Percentiles rank a stretch among this genome's conserved stretches.
phyloP scores from a whole-genome alignment of 306 rosid genomes.

The Cercis canadensis region DNA sequence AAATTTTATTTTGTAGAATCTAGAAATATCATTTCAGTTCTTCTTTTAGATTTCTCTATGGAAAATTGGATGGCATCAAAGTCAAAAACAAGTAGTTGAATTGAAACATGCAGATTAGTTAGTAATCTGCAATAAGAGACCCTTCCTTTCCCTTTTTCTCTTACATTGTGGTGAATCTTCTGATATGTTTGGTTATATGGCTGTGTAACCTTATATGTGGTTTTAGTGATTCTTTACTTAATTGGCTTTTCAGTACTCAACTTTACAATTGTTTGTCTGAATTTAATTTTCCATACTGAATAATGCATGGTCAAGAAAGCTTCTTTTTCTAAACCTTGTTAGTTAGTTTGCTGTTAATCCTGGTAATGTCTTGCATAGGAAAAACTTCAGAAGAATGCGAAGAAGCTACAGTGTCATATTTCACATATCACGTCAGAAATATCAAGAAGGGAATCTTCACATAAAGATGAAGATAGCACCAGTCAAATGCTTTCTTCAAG shows the following conservation, averaged over 20 bases:
- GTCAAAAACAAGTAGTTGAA: neutral
- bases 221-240: no score
- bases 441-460: conserved; percentile 43
- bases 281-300: neutral
- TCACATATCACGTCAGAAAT: conserved; percentile 45
- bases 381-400: conserved; percentile 68
- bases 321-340: conserved; percentile 30
- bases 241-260: no score
- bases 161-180: conserved; percentile 13
- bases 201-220: no score
- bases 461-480: conserved; percentile 41
- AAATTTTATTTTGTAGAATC: conserved; percentile 11
- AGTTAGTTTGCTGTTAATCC: conserved; percentile 25
- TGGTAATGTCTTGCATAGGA: conserved; percentile 55
- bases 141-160: conserved; percentile 7
- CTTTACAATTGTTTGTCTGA: no score
- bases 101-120: neutral
- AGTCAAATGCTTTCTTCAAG: conserved; percentile 64
- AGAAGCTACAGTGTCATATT: conserved; percentile 59
- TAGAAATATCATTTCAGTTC: neutral
- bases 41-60: conserved; percentile 1
- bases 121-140: conserved; percentile 14
- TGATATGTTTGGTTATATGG: no score
- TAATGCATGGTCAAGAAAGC: conserved; percentile 16
- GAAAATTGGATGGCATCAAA: conserved; percentile 15